Base-by-base conservation (phyloP, 768 basidiomycete genomes). In the Suillus luteus region DNA sequence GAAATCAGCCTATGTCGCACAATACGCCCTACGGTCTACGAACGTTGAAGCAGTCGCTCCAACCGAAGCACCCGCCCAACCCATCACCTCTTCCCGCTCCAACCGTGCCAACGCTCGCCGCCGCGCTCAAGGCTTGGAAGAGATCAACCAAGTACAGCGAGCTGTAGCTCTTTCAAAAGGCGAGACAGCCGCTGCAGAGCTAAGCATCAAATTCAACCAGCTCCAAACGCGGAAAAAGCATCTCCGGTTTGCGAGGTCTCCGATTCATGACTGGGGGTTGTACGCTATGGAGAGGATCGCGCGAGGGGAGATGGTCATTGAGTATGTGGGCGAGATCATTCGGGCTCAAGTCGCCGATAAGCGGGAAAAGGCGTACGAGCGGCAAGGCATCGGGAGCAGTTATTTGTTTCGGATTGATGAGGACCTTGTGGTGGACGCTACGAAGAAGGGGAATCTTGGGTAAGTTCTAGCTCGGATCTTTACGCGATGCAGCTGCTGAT, bases 391-490 rank as follows among this genome's bases (percentile, higher is more conserved):
- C 66, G 97, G 97, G 17, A 96, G 94, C 75, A 96, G 93, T 73
- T 99, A 99, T 78, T 81, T 99, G 58, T 99, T 99, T 81, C 83
- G 97, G 66, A 96, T 99, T 69, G 97, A 99, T 76, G 96, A 97
- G 73, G 96, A 99, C 75, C 79, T 95, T 68, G 96, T 99, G 64
- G 96, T 98, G 72, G 97, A 99, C 78, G 97, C 97, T 2, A 99
- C 97, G 54, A 97, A 96, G 87, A 96, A 95, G 80, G 97, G 97
- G 35, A 97, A 96, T 77, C 89, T 99, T 72, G 96, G 96, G 95
- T 96, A 75, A 65, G 93, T 85, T 49, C 52, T 55, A 33, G 55
- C 55, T 54, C 38, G 60, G 44, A 64, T 41, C 12, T 17, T 14
- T 27, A 17, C 5, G 12, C 3, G 15, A 63, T 33, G 58, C 59